These are phyloP conservation scores for Chytriomyces sp. DNA, from an alignment of 192 early-diverging fungal species.

Conservation along the genomic window DNA sequence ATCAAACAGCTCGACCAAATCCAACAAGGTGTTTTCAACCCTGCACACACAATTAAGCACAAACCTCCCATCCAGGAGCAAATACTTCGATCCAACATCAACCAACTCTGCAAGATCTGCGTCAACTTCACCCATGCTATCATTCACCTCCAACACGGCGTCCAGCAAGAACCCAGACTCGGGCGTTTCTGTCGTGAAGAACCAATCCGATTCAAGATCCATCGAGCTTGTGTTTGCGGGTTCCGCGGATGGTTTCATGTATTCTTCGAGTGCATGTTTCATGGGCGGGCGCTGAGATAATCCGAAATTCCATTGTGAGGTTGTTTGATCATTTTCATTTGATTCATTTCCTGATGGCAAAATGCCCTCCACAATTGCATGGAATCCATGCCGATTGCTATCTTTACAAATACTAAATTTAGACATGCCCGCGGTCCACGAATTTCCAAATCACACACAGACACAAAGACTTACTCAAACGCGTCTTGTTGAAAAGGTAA, in stretches of 20 bases:
- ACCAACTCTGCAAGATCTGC: constrained; percentile 3
- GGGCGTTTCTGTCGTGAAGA: neutral
- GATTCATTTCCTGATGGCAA: neutral
- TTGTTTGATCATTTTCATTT: too few species aligned
- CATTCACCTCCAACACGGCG: neutral
- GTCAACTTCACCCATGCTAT: constrained; percentile 20
- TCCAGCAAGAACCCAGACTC: neutral
- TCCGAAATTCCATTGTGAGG: neutral
- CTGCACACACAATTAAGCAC: neutral
- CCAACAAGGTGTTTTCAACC: constrained; percentile 3
- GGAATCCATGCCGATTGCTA: neutral
- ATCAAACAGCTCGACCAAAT: constrained; percentile 9
- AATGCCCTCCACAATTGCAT: constrained; percentile 13
- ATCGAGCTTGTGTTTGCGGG: neutral
- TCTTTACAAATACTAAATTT: constrained; percentile 7
- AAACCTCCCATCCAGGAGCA: constrained; percentile 11
- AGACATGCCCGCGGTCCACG: neutral
- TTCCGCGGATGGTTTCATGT: neutral
- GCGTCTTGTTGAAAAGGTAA: constrained; percentile 27
- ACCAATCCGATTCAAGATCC: neutral
- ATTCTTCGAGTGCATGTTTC: neutral
- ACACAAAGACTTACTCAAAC: constrained; percentile 15
- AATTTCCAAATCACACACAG: neutral
- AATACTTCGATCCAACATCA: neutral
- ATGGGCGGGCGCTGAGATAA: neutral